Percentiles rank a stretch among this genome's conserved stretches.
phyloP scores from a whole-genome alignment of 495 filamentous ascomycete genomes.

The Hypoxylon intermedium region DNA sequence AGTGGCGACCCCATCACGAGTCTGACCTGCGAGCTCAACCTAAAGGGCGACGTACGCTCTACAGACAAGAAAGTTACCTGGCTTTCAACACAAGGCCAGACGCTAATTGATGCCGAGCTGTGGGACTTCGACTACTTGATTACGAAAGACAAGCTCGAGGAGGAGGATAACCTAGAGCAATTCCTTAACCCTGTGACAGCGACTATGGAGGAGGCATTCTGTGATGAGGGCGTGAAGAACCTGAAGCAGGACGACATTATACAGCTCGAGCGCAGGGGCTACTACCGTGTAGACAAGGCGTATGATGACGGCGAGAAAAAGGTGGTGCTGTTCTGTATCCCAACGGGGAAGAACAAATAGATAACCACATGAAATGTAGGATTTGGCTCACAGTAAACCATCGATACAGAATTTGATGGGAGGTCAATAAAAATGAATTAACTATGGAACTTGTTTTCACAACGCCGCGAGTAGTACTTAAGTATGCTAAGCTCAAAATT shows the following conservation, averaged over 20 bases:
- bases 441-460: too few species aligned
- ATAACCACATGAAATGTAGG: constrained; percentile 2
- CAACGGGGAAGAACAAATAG: constrained; percentile 68
- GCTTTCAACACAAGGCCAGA: constrained; percentile 77
- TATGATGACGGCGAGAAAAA: constrained; percentile 59
- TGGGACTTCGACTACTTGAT: constrained; percentile 93
- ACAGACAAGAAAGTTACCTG: constrained; percentile 97
- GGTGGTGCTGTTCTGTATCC: constrained; percentile 80
- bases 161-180: constrained; percentile 81
- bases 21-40: constrained; percentile 79
- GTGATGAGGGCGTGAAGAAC: constrained; percentile 78
- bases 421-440: constrained; percentile 18
- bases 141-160: constrained; percentile 86
- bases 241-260: constrained; percentile 86
- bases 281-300: constrained; percentile 77
- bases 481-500: too few species aligned
- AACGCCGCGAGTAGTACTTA: too few species aligned
- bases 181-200: constrained; percentile 79
- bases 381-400: background rate
- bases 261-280: constrained; percentile 93
- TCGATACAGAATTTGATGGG: background rate
- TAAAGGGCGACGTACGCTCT: constrained; percentile 87
- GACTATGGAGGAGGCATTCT: constrained; percentile 75
- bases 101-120: constrained; percentile 79
- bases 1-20: constrained; percentile 65